These are phyloP conservation scores for Gryganskiella cystojenkinii DNA, from an alignment of 192 early-diverging fungal species.

Conservation along the genomic window DNA sequence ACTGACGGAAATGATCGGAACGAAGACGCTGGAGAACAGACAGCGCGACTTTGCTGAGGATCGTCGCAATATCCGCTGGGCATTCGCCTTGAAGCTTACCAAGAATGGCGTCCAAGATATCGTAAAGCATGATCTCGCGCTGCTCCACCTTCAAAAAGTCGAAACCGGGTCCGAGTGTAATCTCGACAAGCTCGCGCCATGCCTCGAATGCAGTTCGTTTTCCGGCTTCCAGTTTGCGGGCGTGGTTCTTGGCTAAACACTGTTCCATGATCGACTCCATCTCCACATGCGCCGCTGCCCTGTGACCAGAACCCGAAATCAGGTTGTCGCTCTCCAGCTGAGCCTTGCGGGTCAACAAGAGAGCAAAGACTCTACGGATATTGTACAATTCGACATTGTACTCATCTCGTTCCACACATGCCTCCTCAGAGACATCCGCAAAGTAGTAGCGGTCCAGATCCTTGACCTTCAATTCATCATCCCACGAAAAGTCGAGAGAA, in stretches of 20 bases:
- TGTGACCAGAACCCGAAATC: conserved; percentile 57
- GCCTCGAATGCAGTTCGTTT: conserved; percentile 75
- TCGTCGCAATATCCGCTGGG: conserved; percentile 58
- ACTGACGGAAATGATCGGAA: conserved; percentile 64
- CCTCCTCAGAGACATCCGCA: conserved; percentile 56
- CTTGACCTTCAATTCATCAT: conserved; percentile 50
- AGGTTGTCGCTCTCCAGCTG: conserved; percentile 57
- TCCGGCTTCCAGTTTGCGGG: conserved; percentile 74
- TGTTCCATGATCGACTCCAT: conserved; percentile 71
- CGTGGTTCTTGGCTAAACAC: conserved; percentile 79
- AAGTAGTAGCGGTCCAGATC: conserved; percentile 51
- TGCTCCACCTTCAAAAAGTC: conserved; percentile 69
- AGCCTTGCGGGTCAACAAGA: conserved; percentile 61
- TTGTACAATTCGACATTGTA: conserved; percentile 74
- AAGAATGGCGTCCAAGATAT: conserved; percentile 76
- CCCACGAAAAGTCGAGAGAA: conserved; percentile 71
- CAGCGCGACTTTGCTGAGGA: conserved; percentile 67
- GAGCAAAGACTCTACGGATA: conserved; percentile 70
- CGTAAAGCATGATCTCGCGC: conserved; percentile 68
- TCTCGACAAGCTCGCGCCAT: conserved; percentile 86
- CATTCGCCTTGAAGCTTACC: conserved; percentile 63
- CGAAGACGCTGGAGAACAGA: conserved; percentile 66
- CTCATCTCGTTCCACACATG: conserved; percentile 63
- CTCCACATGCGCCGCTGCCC: conserved; percentile 59
- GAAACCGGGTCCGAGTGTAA: conserved; percentile 74